Base-by-base conservation (phyloP, 768 basidiomycete genomes). In the Lepiota venenata region DNA sequence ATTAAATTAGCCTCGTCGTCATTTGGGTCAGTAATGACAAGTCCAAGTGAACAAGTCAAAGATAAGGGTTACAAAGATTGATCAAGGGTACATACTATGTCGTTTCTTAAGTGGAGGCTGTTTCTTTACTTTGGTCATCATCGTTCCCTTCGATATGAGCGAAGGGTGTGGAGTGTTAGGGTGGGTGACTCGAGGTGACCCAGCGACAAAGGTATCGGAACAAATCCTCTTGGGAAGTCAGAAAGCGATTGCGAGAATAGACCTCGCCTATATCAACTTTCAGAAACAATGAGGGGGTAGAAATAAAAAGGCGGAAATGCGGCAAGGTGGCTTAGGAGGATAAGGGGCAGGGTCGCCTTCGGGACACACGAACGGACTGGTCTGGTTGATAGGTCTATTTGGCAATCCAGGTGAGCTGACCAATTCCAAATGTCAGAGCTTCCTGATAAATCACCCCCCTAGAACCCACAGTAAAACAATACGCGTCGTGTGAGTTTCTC, bases 51-150 rank as follows among this genome's bases (percentile, higher is more conserved):
- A 43, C 29, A 40, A 42, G 48, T 32, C 15, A 11, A 47, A 16
- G 36, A 10, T 36, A 44, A 32, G 37, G 22, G 55, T 47, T 43
- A 41, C n/a, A 41, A 56, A 18, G 16, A 37, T n/a, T 16, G 46
- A 41, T 15, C 45, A 18, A 16, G 6, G 36, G 0, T 12, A 61
- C 67, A 54, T 62, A 76, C 74, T 74, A 56, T 76, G 74, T 58
- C 73, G 66, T 63, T 76, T 76, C 63, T 71, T 71, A 22, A 66
- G 65, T 11, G 68, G 66, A 46, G 65, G 67, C 25, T 61, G 60
- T 55, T 66, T 72, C 53, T 66, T 67, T 21, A 66, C 48, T 47
- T 43, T 56, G 21, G 54, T 52, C 27, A 63, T 64, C 68, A 69
- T 68, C 52, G 41, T 44, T 42, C 46, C 44, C 47, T 21, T 58